phyloP scores from a whole-genome alignment of 176 grass and related monocot genomes.

The Oryza longistaminata region DNA sequence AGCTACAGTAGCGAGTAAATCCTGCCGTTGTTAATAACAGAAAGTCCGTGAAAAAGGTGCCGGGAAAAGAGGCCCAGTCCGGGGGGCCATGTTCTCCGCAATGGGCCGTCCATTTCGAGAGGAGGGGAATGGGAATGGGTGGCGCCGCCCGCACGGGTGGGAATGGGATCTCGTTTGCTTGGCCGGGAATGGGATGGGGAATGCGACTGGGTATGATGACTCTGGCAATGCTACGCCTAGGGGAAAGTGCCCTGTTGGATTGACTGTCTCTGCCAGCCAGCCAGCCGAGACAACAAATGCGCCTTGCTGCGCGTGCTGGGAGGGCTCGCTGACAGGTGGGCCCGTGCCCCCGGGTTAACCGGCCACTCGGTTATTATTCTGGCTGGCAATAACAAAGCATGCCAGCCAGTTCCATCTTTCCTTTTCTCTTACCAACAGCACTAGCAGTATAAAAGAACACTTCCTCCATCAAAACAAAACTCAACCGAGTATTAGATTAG shows the following conservation, averaged over 20 bases:
- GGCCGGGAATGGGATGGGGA: not conserved
- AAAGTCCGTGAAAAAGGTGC: too few species aligned
- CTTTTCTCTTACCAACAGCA: not conserved
- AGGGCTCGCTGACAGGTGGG: not conserved
- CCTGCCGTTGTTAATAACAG: too few species aligned
- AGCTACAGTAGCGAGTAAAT: too few species aligned
- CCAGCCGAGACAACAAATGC: slow-evolving; percentile 16
- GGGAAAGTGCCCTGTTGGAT: not conserved
- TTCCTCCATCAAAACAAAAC: too few species aligned
- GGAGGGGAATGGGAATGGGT: slow-evolving; percentile 27
- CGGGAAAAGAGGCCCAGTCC: too few species aligned
- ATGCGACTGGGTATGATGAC: too few species aligned
- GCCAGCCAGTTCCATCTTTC: not conserved
- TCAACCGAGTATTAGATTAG: too few species aligned
- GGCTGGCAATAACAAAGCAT: slow-evolving; percentile 9
- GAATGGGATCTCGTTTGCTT: not conserved
- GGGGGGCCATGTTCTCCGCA: too few species aligned
- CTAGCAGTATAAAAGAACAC: too few species aligned
- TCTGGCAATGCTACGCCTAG: not conserved
- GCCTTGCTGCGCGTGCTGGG: slow-evolving; percentile 23
- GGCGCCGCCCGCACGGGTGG: too few species aligned
- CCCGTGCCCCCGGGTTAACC: not conserved
- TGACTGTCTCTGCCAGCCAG: not conserved
- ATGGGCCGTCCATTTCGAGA: too few species aligned
- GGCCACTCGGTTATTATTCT: not conserved